Conservation (phyloP, 352 stramenopile genomes). For the Phytophthora syringae region DNA sequence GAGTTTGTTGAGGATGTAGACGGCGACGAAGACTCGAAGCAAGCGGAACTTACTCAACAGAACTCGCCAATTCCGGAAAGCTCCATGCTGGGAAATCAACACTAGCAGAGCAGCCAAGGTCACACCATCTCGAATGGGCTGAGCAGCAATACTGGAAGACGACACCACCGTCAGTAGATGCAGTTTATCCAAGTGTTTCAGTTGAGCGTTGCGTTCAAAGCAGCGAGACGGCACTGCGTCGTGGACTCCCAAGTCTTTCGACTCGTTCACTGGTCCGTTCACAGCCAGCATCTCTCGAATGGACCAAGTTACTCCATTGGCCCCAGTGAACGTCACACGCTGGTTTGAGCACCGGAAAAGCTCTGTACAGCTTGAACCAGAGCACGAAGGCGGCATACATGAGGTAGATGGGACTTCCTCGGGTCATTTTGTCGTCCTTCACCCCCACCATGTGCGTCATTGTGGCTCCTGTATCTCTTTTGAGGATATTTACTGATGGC, state of each 20-base stretch:
- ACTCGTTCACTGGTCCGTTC: slow-evolving; percentile 38
- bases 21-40: slow-evolving; percentile 8
- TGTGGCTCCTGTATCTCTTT: slow-evolving; percentile 48
- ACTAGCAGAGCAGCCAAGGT: slow-evolving; percentile 17
- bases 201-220: slow-evolving; percentile 46
- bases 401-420: slow-evolving; percentile 37
- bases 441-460: slow-evolving; percentile 48
- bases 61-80: neutral
- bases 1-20: slow-evolving; percentile 30
- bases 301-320: slow-evolving; percentile 45
- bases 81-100: slow-evolving; percentile 10
- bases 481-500: no score
- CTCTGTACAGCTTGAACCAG: slow-evolving; percentile 48
- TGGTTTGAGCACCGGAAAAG: slow-evolving; percentile 39
- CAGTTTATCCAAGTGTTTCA: slow-evolving; percentile 56
- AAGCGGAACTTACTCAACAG: neutral
- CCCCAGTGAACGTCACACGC: slow-evolving; percentile 58
- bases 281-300: slow-evolving; percentile 35
- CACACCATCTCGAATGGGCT: slow-evolving; percentile 27
- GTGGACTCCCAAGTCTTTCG: slow-evolving; percentile 45
- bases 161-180: slow-evolving; percentile 63
- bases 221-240: slow-evolving; percentile 41
- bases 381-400: slow-evolving; percentile 26
- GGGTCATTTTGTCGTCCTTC: slow-evolving; percentile 35
- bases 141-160: slow-evolving; percentile 36